A percentile compares a stretch with the other conserved stretches of the same genome.
Conservation (phyloP, 2,329 filamentous ascomycete species). For the Clarireedia homoeocarpa region DNA sequence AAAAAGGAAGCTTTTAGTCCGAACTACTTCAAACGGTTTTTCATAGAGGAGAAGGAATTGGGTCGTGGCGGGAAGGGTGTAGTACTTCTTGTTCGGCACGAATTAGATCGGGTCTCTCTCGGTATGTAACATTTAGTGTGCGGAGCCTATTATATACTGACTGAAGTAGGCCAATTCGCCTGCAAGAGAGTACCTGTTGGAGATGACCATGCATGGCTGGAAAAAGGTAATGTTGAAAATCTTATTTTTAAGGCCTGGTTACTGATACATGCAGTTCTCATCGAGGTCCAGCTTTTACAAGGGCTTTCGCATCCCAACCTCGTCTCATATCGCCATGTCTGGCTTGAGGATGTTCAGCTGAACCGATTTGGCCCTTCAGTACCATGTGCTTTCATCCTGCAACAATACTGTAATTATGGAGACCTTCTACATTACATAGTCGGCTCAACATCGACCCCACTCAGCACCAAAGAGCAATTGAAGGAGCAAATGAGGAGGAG, state of each 20-base stretch:
- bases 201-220: constrained; percentile 89
- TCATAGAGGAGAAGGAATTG: constrained; percentile 78
- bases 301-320: constrained; percentile 90
- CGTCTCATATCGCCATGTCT: constrained; percentile 94
- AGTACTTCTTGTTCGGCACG: constrained; percentile 85
- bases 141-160: constrained; percentile 11
- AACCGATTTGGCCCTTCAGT: constrained; percentile 85
- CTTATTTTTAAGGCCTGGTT: background rate
- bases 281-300: constrained; percentile 89
- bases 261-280: constrained; percentile 47
- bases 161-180: constrained; percentile 61
- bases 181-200: constrained; percentile 96
- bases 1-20: constrained; percentile 81
- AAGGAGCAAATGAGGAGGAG: constrained; percentile 80
- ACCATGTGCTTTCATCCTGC: constrained; percentile 91
- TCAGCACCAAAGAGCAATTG: constrained; percentile 68
- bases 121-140: constrained; percentile 30
- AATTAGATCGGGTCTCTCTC: constrained; percentile 80
- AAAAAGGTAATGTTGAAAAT: constrained; percentile 47
- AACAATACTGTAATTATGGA: constrained; percentile 94
- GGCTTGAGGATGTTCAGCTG: constrained; percentile 83
- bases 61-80: constrained; percentile 91
- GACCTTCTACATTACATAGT: constrained; percentile 84
- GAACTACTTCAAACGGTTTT: constrained; percentile 89
- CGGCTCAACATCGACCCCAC: constrained; percentile 53